A percentile compares a stretch with the other conserved stretches of the same genome.
Evolutionary conservation across 2,329 filamentous ascomycete genomes (phyloP).

Genomic region (Pseudogymnoascus sp.): DNA sequence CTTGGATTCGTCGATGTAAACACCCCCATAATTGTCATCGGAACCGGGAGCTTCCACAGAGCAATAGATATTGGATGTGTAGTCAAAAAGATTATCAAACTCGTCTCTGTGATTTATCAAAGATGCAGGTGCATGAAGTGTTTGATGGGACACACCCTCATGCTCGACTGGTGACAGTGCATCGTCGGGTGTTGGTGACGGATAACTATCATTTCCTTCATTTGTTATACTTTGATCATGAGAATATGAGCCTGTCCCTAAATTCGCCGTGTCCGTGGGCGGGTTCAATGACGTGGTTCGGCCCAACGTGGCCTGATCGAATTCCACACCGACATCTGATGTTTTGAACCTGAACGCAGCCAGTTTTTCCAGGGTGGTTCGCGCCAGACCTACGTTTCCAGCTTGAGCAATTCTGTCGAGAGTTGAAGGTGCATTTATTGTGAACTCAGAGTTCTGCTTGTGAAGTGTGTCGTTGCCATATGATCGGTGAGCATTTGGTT

Average conservation of each 20-base stretch:
- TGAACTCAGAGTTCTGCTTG: neutral
- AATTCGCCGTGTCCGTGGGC: neutral
- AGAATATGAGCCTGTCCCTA: neutral
- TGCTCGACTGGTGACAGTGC: neutral
- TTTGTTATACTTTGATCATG: neutral
- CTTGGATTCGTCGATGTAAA: neutral
- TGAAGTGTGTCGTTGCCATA: neutral
- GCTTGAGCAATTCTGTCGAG: conserved; percentile 21
- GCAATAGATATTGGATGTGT: neutral
- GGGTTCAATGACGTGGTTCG: neutral
- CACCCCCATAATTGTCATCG: neutral
- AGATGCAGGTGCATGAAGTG: neutral
- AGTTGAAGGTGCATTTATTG: conserved; percentile 14
- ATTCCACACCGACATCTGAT: neutral
- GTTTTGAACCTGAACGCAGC: conserved; percentile 15
- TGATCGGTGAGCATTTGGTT: conserved; percentile 14
- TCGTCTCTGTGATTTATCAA: neutral
- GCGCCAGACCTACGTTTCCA: conserved; percentile 14
- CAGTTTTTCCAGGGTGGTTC: conserved; percentile 26
- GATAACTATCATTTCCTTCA: neutral
- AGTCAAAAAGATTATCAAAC: neutral
- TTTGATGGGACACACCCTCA: neutral
- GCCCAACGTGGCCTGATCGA: neutral
- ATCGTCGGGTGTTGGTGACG: neutral
- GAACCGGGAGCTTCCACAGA: neutral